Percentiles rank a stretch among this genome's conserved stretches.
These are phyloP conservation scores for Peronosclerospora sorghi DNA, from an alignment of 352 stramenopile genomes.

Conservation along the genomic window DNA sequence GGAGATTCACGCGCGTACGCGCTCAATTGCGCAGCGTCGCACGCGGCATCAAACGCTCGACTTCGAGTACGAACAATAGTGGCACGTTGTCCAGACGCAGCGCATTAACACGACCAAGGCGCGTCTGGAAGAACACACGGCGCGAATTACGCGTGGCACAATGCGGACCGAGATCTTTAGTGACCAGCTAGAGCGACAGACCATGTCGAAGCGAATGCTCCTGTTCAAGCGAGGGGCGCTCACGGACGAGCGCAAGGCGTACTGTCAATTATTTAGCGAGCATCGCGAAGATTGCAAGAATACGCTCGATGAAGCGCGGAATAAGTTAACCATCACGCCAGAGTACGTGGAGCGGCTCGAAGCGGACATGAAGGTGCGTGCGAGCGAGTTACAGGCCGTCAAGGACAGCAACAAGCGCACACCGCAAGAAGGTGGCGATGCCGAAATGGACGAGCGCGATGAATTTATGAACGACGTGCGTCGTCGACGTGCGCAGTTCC, in stretches of 20 bases:
- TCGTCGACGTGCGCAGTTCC: slow-evolving; percentile 61
- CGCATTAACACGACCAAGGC: slow-evolving; percentile 51
- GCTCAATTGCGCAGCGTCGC: slow-evolving; percentile 64
- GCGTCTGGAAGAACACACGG: slow-evolving; percentile 55
- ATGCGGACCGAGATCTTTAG: slow-evolving; percentile 78
- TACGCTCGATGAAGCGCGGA: slow-evolving; percentile 57
- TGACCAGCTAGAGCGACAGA: slow-evolving; percentile 71
- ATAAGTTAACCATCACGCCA: slow-evolving; percentile 61
- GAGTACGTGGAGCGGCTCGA: slow-evolving; percentile 79
- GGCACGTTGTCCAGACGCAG: slow-evolving; percentile 56
- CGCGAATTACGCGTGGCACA: slow-evolving; percentile 62
- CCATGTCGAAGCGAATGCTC: slow-evolving; percentile 77
- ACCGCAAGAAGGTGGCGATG: slow-evolving; percentile 57
- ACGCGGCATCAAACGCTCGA: slow-evolving; percentile 63
- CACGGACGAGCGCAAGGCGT: slow-evolving; percentile 73
- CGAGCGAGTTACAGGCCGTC: slow-evolving; percentile 58
- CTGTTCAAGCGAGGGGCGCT: slow-evolving; percentile 79
- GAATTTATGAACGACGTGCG: slow-evolving; percentile 86
- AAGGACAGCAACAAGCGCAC: slow-evolving; percentile 82
- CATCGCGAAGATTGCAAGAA: slow-evolving; percentile 80
- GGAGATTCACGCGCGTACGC: slow-evolving; percentile 60
- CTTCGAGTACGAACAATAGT: slow-evolving; percentile 78
- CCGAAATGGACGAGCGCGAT: slow-evolving; percentile 68
- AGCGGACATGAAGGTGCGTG: slow-evolving; percentile 78
- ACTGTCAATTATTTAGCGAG: slow-evolving; percentile 72